Conservation (phyloP, 2,329 filamentous ascomycete species). For the Paecilomyces formosus region DNA sequence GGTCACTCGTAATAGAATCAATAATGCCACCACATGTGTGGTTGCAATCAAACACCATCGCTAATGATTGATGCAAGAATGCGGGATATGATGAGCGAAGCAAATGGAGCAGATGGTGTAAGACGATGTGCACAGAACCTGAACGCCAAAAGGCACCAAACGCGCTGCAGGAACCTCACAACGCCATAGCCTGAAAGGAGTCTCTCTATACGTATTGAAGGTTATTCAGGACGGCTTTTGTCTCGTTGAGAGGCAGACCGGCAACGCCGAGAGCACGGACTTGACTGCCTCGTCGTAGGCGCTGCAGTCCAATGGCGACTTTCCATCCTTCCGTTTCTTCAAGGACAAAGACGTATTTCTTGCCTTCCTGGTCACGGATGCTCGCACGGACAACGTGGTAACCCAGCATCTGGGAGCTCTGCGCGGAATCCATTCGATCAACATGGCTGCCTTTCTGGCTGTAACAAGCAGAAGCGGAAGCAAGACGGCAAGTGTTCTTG, state of each 20-base stretch:
- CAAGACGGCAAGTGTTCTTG: constrained; percentile 54
- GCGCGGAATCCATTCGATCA: constrained; percentile 11
- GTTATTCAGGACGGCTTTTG: constrained; percentile 31
- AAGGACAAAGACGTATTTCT: constrained; percentile 55
- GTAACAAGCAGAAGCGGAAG: constrained; percentile 32
- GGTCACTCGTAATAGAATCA: neutral
- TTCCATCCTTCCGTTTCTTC: constrained; percentile 56
- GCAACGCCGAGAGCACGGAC: constrained; percentile 48
- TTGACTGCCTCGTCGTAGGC: constrained; percentile 48
- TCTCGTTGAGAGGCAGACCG: constrained; percentile 42
- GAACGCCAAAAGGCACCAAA: neutral
- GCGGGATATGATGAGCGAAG: neutral
- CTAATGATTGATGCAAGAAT: constrained; percentile 7
- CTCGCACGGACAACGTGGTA: constrained; percentile 52
- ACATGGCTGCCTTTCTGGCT: constrained; percentile 16
- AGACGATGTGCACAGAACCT: neutral
- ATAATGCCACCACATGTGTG: neutral
- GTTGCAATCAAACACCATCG: constrained; percentile 6
- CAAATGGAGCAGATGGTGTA: neutral
- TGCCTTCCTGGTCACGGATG: constrained; percentile 53
- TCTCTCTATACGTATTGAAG: constrained; percentile 29
- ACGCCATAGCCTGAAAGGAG: neutral
- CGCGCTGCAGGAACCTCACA: neutral
- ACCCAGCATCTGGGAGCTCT: constrained; percentile 39
- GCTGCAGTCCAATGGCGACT: constrained; percentile 50